Base-by-base conservation (phyloP, 1,284 basidiomycete species). In the Butyriboletus appendiculatus region DNA sequence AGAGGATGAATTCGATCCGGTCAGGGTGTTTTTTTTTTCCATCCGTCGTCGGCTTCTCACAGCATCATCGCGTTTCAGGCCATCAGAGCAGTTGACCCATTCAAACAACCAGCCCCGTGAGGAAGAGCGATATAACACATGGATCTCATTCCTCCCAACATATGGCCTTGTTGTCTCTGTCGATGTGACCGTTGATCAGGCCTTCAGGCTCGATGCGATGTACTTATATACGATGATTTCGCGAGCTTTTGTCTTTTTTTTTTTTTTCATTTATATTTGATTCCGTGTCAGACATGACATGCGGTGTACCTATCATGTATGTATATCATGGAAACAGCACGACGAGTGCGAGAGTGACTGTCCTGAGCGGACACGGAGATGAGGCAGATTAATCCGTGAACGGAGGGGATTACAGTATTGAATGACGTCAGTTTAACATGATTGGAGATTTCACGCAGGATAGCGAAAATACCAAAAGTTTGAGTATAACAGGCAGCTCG, bases 1-100 rank as follows among this genome's bases (percentile, higher is more conserved):
- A 26, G 53, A 54, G 16, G 52, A 56, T 37, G n/a, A 18, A 3
- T 22, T 55, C 8, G 50, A 57, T 34, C 37, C 39, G 20, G 56
- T 58, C 22, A 41, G 55, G 42, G 22, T 35, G 35, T 38, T 26
- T 22, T 18, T 28, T 28, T 26, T 22, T 18, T 28, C 22, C 20
- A 14, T 40, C 32, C 18, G 6, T 37, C 22, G 24, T 34, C 37
- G 6, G 35, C 3, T 41, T 57, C 52, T 53, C 30, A 54, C 20
- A 22, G 5, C 28, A 22, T 35, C 28, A 22, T 35, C 18, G 10
- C n/a, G 24, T 32, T 22, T 40, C 18, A 57, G 53, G 20, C 12
- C 3, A n/a, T 57, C n/a, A 39, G 12, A 11, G 38, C 14, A 6
- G 26, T 41, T 5, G 53, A 57, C 24, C 53, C 53, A n/a, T 57